Evolutionary conservation across 202 grass and related monocot species (phyloP).

Genomic region (Sporobolus alterniflorus): DNA sequence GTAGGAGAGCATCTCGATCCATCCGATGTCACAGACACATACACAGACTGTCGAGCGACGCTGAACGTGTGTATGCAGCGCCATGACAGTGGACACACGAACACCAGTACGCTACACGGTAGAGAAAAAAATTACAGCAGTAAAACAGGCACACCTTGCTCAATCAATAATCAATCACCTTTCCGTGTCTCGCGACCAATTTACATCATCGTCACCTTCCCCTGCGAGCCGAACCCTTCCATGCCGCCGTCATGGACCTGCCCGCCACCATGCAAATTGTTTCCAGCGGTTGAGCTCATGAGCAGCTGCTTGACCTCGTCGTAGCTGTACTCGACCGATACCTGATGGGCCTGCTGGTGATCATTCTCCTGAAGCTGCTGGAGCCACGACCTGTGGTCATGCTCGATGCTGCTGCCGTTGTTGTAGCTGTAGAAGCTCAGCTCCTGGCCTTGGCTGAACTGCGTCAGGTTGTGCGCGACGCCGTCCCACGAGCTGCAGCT

Average conservation of each 20-base stretch:
- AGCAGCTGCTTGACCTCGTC: slow-evolving; percentile 90
- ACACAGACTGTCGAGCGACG: slow-evolving; percentile 34
- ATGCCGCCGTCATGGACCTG: slow-evolving; percentile 28
- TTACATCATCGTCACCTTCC: slow-evolving; percentile 65
- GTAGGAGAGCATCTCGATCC: not conserved
- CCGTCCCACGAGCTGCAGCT: slow-evolving; percentile 66
- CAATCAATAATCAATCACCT: not conserved
- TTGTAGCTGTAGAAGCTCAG: slow-evolving; percentile 50
- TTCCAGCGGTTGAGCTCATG: slow-evolving; percentile 25
- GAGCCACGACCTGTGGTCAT: slow-evolving; percentile 37
- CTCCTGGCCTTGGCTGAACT: slow-evolving; percentile 38
- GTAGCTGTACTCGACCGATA: slow-evolving; percentile 65
- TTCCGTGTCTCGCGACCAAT: not conserved
- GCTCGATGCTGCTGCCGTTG: slow-evolving; percentile 11
- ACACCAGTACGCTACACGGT: slow-evolving; percentile 8
- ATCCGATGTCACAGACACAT: slow-evolving; percentile 59
- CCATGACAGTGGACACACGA: slow-evolving; percentile 43
- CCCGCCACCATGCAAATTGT: slow-evolving; percentile 11
- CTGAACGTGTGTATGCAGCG: slow-evolving; percentile 49
- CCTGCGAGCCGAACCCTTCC: slow-evolving; percentile 42
- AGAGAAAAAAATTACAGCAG: slow-evolving; percentile 24
- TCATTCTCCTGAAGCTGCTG: slow-evolving; percentile 8
- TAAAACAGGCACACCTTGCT: slow-evolving; percentile 12
- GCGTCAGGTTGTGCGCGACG: not conserved
- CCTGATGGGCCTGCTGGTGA: slow-evolving; percentile 30